Conservation (phyloP, 2,329 filamentous ascomycete genomes). For the Stachybotrys echinatus region DNA sequence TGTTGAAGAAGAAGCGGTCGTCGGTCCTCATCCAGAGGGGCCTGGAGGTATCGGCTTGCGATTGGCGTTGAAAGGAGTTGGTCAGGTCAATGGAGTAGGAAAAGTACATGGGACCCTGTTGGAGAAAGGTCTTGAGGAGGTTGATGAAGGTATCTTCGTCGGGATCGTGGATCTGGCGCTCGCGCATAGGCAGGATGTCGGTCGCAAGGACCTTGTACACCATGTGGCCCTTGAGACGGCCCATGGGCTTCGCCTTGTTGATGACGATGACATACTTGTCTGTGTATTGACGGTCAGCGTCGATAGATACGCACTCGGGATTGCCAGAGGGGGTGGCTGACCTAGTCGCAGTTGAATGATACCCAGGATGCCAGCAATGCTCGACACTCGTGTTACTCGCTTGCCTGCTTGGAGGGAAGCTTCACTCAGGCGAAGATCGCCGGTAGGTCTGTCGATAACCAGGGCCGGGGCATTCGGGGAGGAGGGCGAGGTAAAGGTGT, state of each 20-base stretch:
- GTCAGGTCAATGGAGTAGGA: slow-evolving; percentile 97
- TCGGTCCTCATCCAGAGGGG: slow-evolving; percentile 91
- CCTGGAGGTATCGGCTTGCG: slow-evolving; percentile 62
- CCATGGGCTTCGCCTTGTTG: slow-evolving; percentile 87
- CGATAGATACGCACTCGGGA: slow-evolving; percentile 8
- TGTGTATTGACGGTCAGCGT: slow-evolving; percentile 21
- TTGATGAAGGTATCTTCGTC: slow-evolving; percentile 90
- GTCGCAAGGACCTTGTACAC: slow-evolving; percentile 89
- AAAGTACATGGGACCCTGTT: slow-evolving; percentile 89
- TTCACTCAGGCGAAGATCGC: slow-evolving; percentile 82
- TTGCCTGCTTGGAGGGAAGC: slow-evolving; percentile 69
- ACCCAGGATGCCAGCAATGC: slow-evolving; percentile 90
- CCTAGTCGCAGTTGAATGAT: slow-evolving; percentile 90
- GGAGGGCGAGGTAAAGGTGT: slow-evolving; percentile 94
- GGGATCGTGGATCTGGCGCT: slow-evolving; percentile 82
- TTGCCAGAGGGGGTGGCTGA: slow-evolving; percentile 35
- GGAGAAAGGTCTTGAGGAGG: slow-evolving; percentile 76
- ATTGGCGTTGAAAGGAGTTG: slow-evolving; percentile 93
- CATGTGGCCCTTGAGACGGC: slow-evolving; percentile 90
- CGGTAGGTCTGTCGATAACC: slow-evolving; percentile 85
- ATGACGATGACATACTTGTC: slow-evolving; percentile 97
- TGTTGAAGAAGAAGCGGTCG: slow-evolving; percentile 99
- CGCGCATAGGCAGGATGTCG: slow-evolving; percentile 89
- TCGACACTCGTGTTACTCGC: slow-evolving; percentile 70
- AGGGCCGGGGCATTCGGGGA: slow-evolving; percentile 84